phyloP scores from a whole-genome alignment of 208 protist genomes.

The Porcisia deanei region DNA sequence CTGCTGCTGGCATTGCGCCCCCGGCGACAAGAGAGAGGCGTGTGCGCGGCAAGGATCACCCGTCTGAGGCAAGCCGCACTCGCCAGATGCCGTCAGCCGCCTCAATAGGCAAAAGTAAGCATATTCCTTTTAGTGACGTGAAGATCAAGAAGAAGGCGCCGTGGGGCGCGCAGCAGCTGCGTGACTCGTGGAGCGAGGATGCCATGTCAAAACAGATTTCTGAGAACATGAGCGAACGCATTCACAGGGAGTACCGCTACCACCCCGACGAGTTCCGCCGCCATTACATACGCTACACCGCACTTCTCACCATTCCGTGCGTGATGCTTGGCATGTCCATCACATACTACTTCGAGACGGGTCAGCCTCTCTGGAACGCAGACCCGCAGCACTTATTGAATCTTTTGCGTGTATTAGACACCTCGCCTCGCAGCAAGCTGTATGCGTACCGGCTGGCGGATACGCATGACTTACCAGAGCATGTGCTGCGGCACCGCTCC shows the following conservation, averaged over 20 bases:
- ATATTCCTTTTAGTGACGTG: constrained; percentile 3
- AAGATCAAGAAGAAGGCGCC: constrained; percentile 65
- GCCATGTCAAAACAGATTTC: constrained; percentile 75
- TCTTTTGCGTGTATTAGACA: constrained; percentile 60
- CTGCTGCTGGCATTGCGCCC: not conserved
- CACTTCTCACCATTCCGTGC: constrained; percentile 48
- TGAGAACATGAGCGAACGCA: constrained; percentile 80
- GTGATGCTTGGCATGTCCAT: constrained; percentile 37
- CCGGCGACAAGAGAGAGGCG: not conserved
- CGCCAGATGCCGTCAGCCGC: not conserved
- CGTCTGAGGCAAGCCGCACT: not conserved
- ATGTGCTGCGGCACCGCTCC: constrained; percentile 52
- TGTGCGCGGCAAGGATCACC: not conserved
- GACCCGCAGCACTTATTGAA: constrained; percentile 79
- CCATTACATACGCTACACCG: constrained; percentile 53
- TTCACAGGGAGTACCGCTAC: constrained; percentile 87
- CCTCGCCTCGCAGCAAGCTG: constrained; percentile 72
- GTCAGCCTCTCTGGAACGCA: constrained; percentile 57
- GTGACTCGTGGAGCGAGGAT: constrained; percentile 83
- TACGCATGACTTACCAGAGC: constrained; percentile 52
- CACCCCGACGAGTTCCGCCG: constrained; percentile 79
- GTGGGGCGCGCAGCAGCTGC: constrained; percentile 83
- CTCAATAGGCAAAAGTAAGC: constrained; percentile 23
- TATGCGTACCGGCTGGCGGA: constrained; percentile 63
- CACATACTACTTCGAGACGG: constrained; percentile 64